Evolutionary conservation across 352 stramenopile genomes (phyloP), one percentile per base, ranked within the genome.

Genomic region (Phytophthora quininea): DNA sequence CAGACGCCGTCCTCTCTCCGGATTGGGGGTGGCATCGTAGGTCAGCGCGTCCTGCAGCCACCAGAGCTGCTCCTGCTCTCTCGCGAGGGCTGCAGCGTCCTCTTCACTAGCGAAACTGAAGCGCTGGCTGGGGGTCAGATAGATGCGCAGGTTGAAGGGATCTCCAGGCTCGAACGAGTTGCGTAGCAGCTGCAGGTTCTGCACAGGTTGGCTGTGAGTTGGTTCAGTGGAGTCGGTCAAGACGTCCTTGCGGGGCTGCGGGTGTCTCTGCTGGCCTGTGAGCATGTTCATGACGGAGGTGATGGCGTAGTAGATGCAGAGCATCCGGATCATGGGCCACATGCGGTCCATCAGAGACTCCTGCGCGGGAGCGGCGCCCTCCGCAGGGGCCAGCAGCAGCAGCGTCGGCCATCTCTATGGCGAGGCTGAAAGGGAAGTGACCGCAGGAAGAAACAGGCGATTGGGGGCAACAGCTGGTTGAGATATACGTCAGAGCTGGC

Each of bases 271-370:
- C 48, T 64, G 58, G n/a, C 58, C 29, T 35, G 65, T 60, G 8
- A 90, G 70, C 37, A 76, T 67, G 49, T 70, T 73, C 56, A 84
- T 78, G 50, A 81, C 77, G 42, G 79, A 73, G 50, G 90, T 81
- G 58, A 96, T 82, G 37, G 84, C 74, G 76, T 96, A 96, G 81
- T 87, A 96, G 60, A 94, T 82, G 62, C 86, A 73, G n/a, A 92
- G 46, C 70, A 93, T 86, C 65, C 84, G 88, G 33, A 92, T 46
- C 60, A 91, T 71, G 38, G 86, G 84, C 73, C 82, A 89, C 54
- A 88, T 10, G 45, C 82, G 80, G 49, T 92, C 80, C 65, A 86
- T 72, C 11, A 88, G 49, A n/a, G 72, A 73, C 61, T 84, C 67
- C 56, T 76, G 58, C 6, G 58, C 62, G 10, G 70, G 59, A n/a